Percentiles rank a stretch among this genome's conserved stretches.
These are phyloP conservation scores for Cladosporium sp. DNA, from an alignment of 2,329 filamentous ascomycete genomes.

Conservation along the genomic window DNA sequence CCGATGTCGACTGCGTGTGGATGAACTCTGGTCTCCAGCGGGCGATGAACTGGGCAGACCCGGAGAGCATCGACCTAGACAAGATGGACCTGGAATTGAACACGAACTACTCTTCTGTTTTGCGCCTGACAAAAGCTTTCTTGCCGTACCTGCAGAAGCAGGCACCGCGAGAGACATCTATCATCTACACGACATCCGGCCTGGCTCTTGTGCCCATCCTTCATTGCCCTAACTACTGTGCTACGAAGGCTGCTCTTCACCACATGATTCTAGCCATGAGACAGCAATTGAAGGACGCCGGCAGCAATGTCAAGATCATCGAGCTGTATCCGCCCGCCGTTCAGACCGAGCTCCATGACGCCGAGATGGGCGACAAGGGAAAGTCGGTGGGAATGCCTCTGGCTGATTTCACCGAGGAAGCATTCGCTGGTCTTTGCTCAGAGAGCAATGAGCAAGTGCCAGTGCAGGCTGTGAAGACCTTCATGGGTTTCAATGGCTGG, in stretches of 20 bases:
- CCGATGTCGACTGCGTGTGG: conserved; percentile 56
- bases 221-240: conserved; percentile 55
- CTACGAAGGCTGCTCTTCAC: conserved; percentile 58
- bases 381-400: conserved; percentile 57
- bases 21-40: conserved; percentile 58
- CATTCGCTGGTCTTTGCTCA: conserved; percentile 48
- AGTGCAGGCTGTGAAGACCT: conserved; percentile 49
- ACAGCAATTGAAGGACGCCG: conserved; percentile 51
- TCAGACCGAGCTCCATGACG: conserved; percentile 59
- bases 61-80: conserved; percentile 49
- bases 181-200: conserved; percentile 54
- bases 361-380: conserved; percentile 48
- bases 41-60: conserved; percentile 52
- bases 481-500: conserved; percentile 45
- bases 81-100: conserved; percentile 49
- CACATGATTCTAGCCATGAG: conserved; percentile 56
- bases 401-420: conserved; percentile 53
- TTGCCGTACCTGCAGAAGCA: conserved; percentile 53
- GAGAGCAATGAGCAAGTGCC: conserved; percentile 56
- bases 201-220: conserved; percentile 54
- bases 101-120: conserved; percentile 55
- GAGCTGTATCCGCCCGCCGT: conserved; percentile 59
- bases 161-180: conserved; percentile 42
- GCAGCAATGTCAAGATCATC: conserved; percentile 54
- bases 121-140: conserved; percentile 54